Base-by-base conservation (phyloP, 176 grass and related monocot species). In the Eleusine indica region DNA sequence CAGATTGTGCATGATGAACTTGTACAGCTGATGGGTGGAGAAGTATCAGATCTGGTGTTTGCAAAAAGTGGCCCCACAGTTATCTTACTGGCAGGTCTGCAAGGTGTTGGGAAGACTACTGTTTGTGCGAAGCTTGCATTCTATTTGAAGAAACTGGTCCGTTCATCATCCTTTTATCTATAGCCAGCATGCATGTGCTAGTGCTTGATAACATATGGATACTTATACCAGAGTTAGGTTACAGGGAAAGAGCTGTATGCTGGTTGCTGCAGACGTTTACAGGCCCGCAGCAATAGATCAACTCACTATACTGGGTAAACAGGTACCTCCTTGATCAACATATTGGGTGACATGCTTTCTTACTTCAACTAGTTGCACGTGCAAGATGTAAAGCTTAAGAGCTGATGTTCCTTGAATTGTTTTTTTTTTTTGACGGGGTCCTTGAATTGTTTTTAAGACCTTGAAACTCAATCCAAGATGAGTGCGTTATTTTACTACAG, bases 251-350 rank as follows among this genome's bases (percentile, higher is more conserved):
- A 96, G 96, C 68, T 99, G 93, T 67, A 92, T 99, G 93, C 88
- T 96, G 63, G 86, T 99, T 16, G 96, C 96, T 78, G 91, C 93
- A 58, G 96, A 99, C 83, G 93, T 99, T 78, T 96, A 99, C 87
- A 90, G 96, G 87, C 96, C 96, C 87, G 96, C 96, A 82, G 96
- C 96, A 70, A 96, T 99, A 82, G 96, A 99, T 84, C 96, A 99
- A 87, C 93, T 99, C 49, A 83, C 78, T 49, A 89, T 99, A 61
- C 80, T 99, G 76, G 89, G 96, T 52, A 73, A 94, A 84, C 88
- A 99, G 93, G 96, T 99, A 87, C 37, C 46, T 39, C 30, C 80
- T 68, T 57, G 35, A 71, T 56, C 16, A 60, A 46, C 29, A 81
- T 37, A 56, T 60, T 9, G 40, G 12, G 9, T 60, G 64, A 75